These are phyloP conservation scores for Ajuga reptans DNA, from an alignment of 305 asterid genomes.

Conservation along the genomic window DNA sequence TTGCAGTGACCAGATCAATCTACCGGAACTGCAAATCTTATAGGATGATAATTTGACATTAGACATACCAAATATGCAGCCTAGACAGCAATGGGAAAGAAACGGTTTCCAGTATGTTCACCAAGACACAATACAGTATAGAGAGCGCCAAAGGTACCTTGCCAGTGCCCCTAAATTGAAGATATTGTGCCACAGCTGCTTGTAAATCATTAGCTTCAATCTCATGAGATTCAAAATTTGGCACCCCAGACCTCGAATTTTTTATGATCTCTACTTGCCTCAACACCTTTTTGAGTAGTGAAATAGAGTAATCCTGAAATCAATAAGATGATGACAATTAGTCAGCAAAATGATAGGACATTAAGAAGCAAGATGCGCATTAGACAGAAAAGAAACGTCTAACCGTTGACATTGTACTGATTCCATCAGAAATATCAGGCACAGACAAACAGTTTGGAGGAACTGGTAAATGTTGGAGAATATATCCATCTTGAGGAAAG, in stretches of 20 bases:
- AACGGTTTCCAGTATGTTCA: not conserved
- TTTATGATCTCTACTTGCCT: conserved; percentile 76
- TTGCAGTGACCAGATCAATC: conserved; percentile 3
- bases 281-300: conserved; percentile 79
- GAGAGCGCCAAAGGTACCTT: conserved; percentile 49
- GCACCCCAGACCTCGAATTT: conserved; percentile 81
- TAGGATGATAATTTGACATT: not conserved
- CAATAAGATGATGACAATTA: conserved; percentile 27
- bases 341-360: conserved; percentile 21
- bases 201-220: conserved; percentile 83
- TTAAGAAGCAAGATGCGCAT: conserved; percentile 5
- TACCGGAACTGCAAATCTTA: not conserved
- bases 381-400: conserved; percentile 23
- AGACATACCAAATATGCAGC: not conserved
- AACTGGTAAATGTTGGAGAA: conserved; percentile 72
- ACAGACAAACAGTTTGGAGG: conserved; percentile 97
- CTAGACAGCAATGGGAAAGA: not conserved
- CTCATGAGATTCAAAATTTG: conserved; percentile 83
- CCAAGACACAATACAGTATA: not conserved
- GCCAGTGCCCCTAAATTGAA: conserved; percentile 80
- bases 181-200: conserved; percentile 72
- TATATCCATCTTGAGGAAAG: conserved; percentile 83
- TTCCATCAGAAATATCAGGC: conserved; percentile 93
- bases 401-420: conserved; percentile 78
- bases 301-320: conserved; percentile 74